Conservation (phyloP, 2,329 filamentous ascomycete genomes). For the Colletotrichum sublineola region DNA sequence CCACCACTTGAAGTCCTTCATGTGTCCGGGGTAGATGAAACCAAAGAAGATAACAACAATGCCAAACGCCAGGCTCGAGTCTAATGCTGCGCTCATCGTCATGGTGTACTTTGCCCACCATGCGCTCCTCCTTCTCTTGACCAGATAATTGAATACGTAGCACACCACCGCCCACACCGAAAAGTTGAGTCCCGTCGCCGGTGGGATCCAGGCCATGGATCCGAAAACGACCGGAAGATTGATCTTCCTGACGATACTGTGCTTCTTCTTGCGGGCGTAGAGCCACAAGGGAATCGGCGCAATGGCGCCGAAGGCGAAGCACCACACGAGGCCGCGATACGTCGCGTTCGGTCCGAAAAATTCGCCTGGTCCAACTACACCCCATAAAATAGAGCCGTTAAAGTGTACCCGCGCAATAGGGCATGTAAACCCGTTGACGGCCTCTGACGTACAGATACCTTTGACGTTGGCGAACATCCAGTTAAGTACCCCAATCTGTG, state of each 20-base stretch:
- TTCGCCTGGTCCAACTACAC: conserved; percentile 83
- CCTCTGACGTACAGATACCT: conserved; percentile 81
- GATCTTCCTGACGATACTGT: conserved; percentile 78
- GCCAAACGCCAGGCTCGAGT: conserved; percentile 85
- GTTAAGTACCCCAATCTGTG: conserved; percentile 87
- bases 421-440: conserved; percentile 90
- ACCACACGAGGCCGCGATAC: conserved; percentile 84
- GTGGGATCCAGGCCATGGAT: conserved; percentile 87
- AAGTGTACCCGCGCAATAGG: conserved; percentile 90
- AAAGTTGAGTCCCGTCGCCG: conserved; percentile 88
- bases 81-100: conserved; percentile 86
- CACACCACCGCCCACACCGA: conserved; percentile 89
- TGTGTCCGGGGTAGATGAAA: conserved; percentile 84
- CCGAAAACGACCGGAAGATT: conserved; percentile 88
- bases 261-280: conserved; percentile 70
- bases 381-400: conserved; percentile 91
- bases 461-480: conserved; percentile 89
- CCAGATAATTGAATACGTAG: conserved; percentile 84
- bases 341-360: conserved; percentile 84
- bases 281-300: conserved; percentile 82
- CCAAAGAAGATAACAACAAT: conserved; percentile 89
- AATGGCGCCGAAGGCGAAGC: conserved; percentile 81
- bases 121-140: conserved; percentile 75
- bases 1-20: conserved; percentile 85
- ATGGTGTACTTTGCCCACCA: conserved; percentile 97